Conservation (phyloP, 495 filamentous ascomycete species). For the Penicillium malachiteum region DNA sequence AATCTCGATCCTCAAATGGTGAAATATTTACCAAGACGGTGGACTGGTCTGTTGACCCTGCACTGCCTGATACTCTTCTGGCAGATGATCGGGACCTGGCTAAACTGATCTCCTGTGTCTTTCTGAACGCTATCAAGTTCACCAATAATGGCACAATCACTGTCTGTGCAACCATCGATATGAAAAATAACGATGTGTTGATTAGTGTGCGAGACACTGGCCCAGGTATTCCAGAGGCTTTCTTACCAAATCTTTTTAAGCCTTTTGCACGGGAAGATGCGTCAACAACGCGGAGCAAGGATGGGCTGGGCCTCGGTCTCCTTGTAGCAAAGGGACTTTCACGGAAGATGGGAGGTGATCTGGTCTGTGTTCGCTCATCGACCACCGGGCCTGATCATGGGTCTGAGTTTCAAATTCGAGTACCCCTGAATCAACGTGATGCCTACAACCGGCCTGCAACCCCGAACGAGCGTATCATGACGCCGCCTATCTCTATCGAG, state of each 20-base stretch:
- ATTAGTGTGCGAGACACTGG: conserved; percentile 69
- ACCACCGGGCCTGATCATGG: conserved; percentile 66
- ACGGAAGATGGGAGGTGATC: conserved; percentile 72
- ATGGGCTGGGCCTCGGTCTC: conserved; percentile 72
- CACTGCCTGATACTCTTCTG: conserved; percentile 64
- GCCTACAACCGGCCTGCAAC: conserved; percentile 37
- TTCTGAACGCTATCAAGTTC: conserved; percentile 80
- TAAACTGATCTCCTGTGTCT: conserved; percentile 71
- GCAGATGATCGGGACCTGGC: conserved; percentile 72
- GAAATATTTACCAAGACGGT: conserved; percentile 59
- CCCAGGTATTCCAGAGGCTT: conserved; percentile 68
- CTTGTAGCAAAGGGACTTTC: conserved; percentile 76
- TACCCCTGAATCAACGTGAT: conserved; percentile 59
- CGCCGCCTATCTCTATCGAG: conserved; percentile 27
- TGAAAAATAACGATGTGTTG: conserved; percentile 53
- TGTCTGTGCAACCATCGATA: conserved; percentile 53
- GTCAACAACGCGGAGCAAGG: conserved; percentile 68
- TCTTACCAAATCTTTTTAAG: conserved; percentile 71
- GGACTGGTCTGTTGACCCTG: conserved; percentile 64
- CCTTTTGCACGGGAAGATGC: conserved; percentile 72
- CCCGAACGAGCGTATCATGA: conserved; percentile 33
- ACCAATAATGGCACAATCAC: conserved; percentile 68
- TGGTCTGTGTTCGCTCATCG: conserved; percentile 66
- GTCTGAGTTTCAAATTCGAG: conserved; percentile 71
- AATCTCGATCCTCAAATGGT: conserved; percentile 57